phyloP scores from a whole-genome alignment of 768 basidiomycete species.

The Termitomyces sp. region DNA sequence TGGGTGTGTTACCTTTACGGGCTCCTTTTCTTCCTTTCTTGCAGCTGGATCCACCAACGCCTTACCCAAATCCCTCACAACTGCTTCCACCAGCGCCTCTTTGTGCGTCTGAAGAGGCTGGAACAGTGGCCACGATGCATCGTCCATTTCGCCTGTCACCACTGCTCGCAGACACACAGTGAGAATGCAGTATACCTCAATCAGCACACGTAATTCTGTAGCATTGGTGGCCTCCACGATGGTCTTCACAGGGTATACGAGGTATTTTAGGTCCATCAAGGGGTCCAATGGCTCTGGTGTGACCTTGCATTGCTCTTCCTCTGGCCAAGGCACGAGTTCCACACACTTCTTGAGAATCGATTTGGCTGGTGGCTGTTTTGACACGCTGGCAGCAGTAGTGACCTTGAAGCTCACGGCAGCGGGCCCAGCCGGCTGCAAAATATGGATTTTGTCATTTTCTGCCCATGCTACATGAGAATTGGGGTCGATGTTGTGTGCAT shows the following conservation, averaged over 20 bases:
- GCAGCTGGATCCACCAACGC: conserved; percentile 57
- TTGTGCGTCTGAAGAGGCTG: conserved; percentile 59
- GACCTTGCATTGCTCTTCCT: conserved; percentile 47
- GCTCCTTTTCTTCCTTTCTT: conserved; percentile 23
- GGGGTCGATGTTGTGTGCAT: conserved; percentile 27
- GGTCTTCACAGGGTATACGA: conserved; percentile 58
- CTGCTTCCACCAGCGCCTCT: conserved; percentile 46
- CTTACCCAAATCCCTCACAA: conserved; percentile 66
- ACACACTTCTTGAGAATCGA: conserved; percentile 68
- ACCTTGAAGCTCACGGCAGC: conserved; percentile 16
- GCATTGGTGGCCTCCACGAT: conserved; percentile 43
- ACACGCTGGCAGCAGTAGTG: conserved; percentile 30
- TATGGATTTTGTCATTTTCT: conserved; percentile 44
- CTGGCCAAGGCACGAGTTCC: conserved; percentile 34
- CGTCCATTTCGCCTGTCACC: conserved; percentile 41
- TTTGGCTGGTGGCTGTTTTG: conserved; percentile 44
- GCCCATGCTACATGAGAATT: conserved; percentile 47
- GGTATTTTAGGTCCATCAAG: conserved; percentile 57
- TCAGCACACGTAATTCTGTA: conserved; percentile 52
- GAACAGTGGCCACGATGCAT: conserved; percentile 70
- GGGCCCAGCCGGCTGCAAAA: conserved; percentile 26
- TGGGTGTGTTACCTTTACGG: conserved; percentile 47
- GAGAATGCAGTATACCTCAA: conserved; percentile 72
- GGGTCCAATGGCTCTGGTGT: conserved; percentile 80
- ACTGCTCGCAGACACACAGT: conserved; percentile 56